Evolutionary conservation across 2,329 filamentous ascomycete species (phyloP).

Genomic region (Fusarium pseudoanthophilum): DNA sequence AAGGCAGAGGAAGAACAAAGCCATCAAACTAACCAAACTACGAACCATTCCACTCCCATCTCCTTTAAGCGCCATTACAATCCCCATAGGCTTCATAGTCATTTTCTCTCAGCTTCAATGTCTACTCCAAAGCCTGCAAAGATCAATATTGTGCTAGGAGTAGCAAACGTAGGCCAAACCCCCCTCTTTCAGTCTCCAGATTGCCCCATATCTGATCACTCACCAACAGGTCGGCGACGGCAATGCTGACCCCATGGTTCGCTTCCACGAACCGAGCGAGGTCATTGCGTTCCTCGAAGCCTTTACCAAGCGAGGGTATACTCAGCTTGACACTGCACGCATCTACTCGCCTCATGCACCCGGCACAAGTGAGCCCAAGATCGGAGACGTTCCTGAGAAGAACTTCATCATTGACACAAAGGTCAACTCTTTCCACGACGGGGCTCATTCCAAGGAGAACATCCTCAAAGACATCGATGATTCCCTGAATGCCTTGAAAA

Average conservation of each 20-base stretch:
- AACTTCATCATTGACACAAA: neutral
- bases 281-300: neutral
- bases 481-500: neutral
- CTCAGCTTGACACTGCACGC: neutral
- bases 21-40: neutral
- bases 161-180: neutral
- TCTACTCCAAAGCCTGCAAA: neutral
- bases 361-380: neutral
- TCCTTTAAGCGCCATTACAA: accelerated
- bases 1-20: no score
- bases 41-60: accelerated
- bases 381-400: neutral
- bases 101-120: neutral
- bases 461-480: neutral
- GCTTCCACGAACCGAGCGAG: neutral
- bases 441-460: neutral
- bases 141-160: neutral
- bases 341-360: neutral
- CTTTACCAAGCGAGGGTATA: neutral
- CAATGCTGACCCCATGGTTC: neutral
- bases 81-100: accelerated
- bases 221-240: neutral
- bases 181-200: accelerated
- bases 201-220: neutral
- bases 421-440: neutral